phyloP scores from a whole-genome alignment of 164 flowering plant genomes.

The Amborella trichopoda region DNA sequence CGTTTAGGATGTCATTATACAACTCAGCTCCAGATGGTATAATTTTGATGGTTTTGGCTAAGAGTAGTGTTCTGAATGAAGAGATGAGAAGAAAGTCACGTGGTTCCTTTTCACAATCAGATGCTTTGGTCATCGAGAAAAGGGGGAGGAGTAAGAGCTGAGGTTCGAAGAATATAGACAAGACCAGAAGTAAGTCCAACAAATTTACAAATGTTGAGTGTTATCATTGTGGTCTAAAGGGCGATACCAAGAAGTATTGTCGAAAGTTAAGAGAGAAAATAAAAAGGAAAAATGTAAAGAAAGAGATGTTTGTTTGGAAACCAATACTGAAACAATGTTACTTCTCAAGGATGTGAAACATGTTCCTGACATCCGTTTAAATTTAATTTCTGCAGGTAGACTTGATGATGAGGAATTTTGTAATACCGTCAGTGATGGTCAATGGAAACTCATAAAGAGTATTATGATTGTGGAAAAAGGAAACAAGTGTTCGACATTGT shows the following conservation, averaged over 20 bases:
- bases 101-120: no score
- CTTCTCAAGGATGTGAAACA: not conserved
- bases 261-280: not conserved
- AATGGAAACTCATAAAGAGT: not conserved
- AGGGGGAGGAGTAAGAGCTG: no score
- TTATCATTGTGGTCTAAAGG: not conserved
- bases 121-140: no score
- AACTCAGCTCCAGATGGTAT: slow-evolving; percentile 1
- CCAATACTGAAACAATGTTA: not conserved
- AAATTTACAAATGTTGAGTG: not conserved
- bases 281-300: not conserved
- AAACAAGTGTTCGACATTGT: not conserved
- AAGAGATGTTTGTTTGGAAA: not conserved
- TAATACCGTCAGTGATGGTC: not conserved
- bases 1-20: not conserved
- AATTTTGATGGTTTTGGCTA: not conserved
- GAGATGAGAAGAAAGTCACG: not conserved
- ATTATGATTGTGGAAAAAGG: no score
- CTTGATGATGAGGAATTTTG: not conserved
- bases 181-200: no score
- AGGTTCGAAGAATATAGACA: no score
- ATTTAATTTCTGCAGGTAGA: no score
- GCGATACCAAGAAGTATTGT: not conserved
- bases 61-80: not conserved
- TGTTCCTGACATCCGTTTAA: not conserved